A percentile compares a stretch with the other conserved stretches of the same genome.
Conservation (phyloP, 2,329 filamentous ascomycete genomes). For the Graphium sp. region DNA sequence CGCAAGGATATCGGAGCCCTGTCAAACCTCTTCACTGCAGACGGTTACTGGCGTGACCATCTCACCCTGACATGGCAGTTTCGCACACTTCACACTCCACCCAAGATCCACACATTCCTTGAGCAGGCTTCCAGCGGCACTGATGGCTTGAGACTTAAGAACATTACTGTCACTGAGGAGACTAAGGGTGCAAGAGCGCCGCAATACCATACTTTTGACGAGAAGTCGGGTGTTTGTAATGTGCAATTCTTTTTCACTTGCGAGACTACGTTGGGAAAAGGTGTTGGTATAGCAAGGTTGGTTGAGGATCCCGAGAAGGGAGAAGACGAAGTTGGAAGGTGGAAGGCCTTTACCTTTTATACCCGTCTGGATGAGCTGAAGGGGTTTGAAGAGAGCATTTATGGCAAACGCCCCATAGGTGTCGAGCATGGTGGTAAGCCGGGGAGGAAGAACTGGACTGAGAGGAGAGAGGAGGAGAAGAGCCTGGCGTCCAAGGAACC, state of each 20-base stretch:
- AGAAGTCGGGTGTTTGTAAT: constrained; percentile 26
- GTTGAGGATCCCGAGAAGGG: constrained; percentile 20
- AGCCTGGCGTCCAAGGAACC: constrained; percentile 28
- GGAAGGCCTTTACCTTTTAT: constrained; percentile 49
- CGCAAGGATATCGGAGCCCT: constrained; percentile 16
- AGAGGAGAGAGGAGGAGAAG: constrained; percentile 30
- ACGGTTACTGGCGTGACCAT: constrained; percentile 42
- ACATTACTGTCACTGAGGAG: constrained; percentile 27
- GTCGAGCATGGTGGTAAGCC: constrained; percentile 34
- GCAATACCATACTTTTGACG: constrained; percentile 27
- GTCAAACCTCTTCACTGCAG: constrained; percentile 18
- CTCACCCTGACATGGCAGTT: constrained; percentile 39
- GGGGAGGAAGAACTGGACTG: constrained; percentile 42
- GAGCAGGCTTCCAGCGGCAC: constrained; percentile 11
- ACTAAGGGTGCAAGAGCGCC: constrained; percentile 22
- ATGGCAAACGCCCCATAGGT: constrained; percentile 31
- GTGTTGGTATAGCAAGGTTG: constrained; percentile 37
- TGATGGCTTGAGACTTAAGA: constrained; percentile 21
- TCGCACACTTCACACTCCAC: constrained; percentile 27
- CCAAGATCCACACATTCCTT: constrained; percentile 21
- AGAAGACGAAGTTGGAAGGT: constrained; percentile 19
- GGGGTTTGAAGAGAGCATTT: constrained; percentile 31
- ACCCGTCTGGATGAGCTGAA: constrained; percentile 38
- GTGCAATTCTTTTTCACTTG: constrained; percentile 39
- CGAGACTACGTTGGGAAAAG: constrained; percentile 33